Evolutionary conservation across 2,329 filamentous ascomycete genomes (phyloP).

Genomic region (Sporothrix pseudoabietina): DNA sequence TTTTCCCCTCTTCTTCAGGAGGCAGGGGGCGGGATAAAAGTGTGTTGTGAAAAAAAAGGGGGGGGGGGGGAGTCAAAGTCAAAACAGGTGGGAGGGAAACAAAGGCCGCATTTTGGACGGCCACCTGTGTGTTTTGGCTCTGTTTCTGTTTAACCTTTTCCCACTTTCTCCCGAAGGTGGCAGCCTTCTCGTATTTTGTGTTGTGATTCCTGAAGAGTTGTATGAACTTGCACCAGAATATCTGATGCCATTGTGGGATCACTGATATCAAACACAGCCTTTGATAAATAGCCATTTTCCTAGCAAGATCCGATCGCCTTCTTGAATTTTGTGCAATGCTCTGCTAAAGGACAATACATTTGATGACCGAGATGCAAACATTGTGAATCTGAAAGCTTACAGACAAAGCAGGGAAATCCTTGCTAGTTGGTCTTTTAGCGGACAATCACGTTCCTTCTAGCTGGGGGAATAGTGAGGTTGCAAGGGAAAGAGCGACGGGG

Average conservation of each 20-base stretch:
- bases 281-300: background rate
- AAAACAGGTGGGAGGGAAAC: background rate
- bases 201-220: background rate
- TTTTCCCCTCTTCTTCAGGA: background rate
- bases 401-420: constrained; percentile 11
- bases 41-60: background rate
- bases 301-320: background rate
- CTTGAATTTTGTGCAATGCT: background rate
- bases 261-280: background rate
- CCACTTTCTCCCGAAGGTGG: background rate
- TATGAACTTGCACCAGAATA: background rate
- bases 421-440: constrained; percentile 13
- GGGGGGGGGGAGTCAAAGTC: background rate
- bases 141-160: constrained; percentile 15
- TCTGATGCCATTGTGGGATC: background rate
- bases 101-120: background rate
- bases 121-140: background rate
- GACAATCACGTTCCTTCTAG: background rate
- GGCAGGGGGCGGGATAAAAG: background rate
- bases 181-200: background rate
- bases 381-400: background rate
- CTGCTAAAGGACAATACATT: background rate
- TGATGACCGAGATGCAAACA: background rate
- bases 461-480: background rate
- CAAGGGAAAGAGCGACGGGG: constrained; percentile 21